A percentile compares a stretch with the other conserved stretches of the same genome.
phyloP scores from a whole-genome alignment of 108 stramenopile genomes.

The Mediolabrus comicus region DNA sequence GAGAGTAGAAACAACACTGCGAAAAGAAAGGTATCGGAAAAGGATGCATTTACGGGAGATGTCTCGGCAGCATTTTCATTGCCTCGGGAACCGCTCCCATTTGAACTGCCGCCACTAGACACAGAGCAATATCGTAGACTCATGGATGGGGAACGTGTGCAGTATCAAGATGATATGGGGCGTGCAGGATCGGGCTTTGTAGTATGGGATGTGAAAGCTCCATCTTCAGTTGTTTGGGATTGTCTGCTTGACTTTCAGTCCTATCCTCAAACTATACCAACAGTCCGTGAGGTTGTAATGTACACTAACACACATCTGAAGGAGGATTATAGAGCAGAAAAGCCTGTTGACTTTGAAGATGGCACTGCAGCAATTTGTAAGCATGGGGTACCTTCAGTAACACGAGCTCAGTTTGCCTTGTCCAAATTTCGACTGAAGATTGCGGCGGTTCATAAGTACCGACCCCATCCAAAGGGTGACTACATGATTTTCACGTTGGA shows the following conservation, averaged over 20 bases:
- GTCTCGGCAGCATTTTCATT: constrained; percentile 50
- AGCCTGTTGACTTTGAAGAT: constrained; percentile 57
- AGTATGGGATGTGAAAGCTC: constrained; percentile 79
- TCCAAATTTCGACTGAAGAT: constrained; percentile 86
- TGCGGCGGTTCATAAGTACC: constrained; percentile 84
- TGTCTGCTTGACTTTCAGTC: constrained; percentile 84
- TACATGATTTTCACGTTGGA: constrained; percentile 89
- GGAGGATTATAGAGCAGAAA: constrained; percentile 65
- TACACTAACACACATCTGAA: constrained; percentile 78
- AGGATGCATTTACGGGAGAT: constrained; percentile 51
- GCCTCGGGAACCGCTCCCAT: constrained; percentile 60
- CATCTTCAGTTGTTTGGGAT: constrained; percentile 83
- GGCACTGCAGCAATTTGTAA: constrained; percentile 64
- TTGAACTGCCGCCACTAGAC: constrained; percentile 63
- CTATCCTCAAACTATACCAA: constrained; percentile 81
- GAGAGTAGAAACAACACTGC: not conserved
- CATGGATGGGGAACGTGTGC: constrained; percentile 64
- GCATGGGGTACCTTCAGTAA: constrained; percentile 77
- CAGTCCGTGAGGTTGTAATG: constrained; percentile 76
- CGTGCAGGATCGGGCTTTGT: constrained; percentile 85
- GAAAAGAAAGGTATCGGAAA: constrained; percentile 29
- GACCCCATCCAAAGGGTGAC: constrained; percentile 78
- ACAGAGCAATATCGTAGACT: constrained; percentile 50
- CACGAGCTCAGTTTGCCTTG: constrained; percentile 74
- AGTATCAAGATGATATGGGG: constrained; percentile 85